Conservation (phyloP, 208 protist species). For the Phytomonas francai region DNA sequence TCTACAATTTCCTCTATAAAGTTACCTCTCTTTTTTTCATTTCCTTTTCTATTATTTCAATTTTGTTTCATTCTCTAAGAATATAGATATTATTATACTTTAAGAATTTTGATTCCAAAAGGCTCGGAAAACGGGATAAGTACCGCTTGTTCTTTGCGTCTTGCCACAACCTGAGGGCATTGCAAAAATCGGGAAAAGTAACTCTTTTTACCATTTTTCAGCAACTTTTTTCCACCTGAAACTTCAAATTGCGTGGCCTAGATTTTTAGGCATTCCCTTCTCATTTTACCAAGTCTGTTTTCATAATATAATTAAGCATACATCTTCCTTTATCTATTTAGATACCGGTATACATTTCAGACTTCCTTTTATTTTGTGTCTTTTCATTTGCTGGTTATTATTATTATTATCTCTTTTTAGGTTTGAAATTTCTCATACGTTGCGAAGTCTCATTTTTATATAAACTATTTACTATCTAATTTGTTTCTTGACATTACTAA, state of each 20-base stretch:
- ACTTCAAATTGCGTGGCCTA: neutral
- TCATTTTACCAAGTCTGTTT: neutral
- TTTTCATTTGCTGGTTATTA: constrained; percentile 4
- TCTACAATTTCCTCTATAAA: constrained; percentile 4
- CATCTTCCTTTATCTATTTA: constrained; percentile 10
- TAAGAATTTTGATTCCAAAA: neutral
- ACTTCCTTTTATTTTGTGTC: constrained; percentile 7
- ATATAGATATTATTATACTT: constrained; percentile 12
- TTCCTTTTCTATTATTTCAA: neutral
- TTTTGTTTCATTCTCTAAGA: constrained; percentile 3
- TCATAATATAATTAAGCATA: constrained; percentile 10
- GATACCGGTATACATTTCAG: constrained; percentile 9
- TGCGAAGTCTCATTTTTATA: neutral
- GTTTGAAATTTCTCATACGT: neutral
- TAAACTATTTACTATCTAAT: neutral
- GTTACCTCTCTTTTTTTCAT: constrained; percentile 4
- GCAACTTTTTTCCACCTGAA: neutral
- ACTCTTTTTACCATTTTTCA: neutral
- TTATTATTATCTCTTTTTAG: constrained; percentile 5
- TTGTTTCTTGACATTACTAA: neutral
- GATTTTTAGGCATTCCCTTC: neutral
- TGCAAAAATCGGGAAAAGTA: neutral
- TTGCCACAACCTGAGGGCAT: neutral
- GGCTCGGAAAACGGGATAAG: neutral
- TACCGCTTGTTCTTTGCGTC: neutral